Evolutionary conservation across 768 basidiomycete species (phyloP).

Genomic region (Tylopilus rubrobrunneus): DNA sequence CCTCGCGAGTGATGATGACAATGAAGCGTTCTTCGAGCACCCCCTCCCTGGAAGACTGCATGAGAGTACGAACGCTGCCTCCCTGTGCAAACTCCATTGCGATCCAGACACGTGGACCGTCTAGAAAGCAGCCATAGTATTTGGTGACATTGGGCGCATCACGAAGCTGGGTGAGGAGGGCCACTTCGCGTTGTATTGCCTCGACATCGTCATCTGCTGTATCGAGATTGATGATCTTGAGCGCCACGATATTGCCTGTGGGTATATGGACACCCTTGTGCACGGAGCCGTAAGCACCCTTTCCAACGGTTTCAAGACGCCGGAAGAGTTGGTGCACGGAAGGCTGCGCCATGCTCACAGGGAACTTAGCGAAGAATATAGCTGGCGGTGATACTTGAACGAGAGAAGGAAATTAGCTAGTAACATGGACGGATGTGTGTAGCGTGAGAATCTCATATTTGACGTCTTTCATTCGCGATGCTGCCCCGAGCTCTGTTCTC

Average conservation of each 20-base stretch:
- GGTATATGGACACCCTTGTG: constrained; percentile 85
- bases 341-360: constrained; percentile 39
- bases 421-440: background rate
- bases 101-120: constrained; percentile 97
- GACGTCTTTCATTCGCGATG: constrained; percentile 7
- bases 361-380: background rate
- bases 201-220: constrained; percentile 94
- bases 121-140: constrained; percentile 95
- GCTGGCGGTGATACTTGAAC: background rate
- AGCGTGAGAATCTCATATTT: constrained; percentile 19
- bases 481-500: constrained; percentile 15
- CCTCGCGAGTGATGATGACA: constrained; percentile 84
- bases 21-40: constrained; percentile 88
- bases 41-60: constrained; percentile 77
- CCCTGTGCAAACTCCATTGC: constrained; percentile 98
- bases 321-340: constrained; percentile 78
- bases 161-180: constrained; percentile 83
- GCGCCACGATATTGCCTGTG: constrained; percentile 85
- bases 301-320: constrained; percentile 89
- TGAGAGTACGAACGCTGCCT: constrained; percentile 88
- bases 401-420: background rate
- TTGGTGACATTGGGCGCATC: constrained; percentile 90
- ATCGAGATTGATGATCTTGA: constrained; percentile 99
- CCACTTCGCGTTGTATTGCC: constrained; percentile 95
- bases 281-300: constrained; percentile 94